A percentile compares a stretch with the other conserved stretches of the same genome.
Conservation (phyloP, 2,329 filamentous ascomycete species). For the Penicillium sp. region DNA sequence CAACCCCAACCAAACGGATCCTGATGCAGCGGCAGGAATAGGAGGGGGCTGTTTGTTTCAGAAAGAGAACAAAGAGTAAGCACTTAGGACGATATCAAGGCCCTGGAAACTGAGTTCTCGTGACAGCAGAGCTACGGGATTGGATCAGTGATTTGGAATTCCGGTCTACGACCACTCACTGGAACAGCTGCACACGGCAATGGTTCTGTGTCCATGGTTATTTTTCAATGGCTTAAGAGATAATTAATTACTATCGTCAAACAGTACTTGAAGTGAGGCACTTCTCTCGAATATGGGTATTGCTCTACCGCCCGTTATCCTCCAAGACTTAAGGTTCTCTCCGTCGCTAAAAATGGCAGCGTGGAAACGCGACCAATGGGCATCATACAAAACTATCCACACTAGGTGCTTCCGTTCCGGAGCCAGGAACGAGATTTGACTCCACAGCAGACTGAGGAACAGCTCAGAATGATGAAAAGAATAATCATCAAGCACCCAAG, state of each 20-base stretch:
- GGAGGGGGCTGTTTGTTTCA: neutral
- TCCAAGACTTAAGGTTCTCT: neutral
- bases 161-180: no score
- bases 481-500: conserved; percentile 8
- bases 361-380: conserved; percentile 5
- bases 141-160: conserved; percentile 2
- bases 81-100: neutral
- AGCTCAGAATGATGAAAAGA: conserved; percentile 6
- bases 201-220: neutral
- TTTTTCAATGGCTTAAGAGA: neutral
- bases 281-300: neutral
- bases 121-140: conserved; percentile 17
- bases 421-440: conserved; percentile 12
- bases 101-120: conserved; percentile 12
- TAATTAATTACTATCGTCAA: neutral
- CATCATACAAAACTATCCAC: conserved; percentile 11
- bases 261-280: neutral
- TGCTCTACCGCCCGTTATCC: neutral
- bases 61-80: neutral
- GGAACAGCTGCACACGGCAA: neutral
- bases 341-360: conserved; percentile 16
- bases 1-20: neutral
- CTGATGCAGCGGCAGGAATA: neutral
- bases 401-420: conserved; percentile 1
- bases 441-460: conserved; percentile 13